A percentile compares a stretch with the other conserved stretches of the same genome.
Evolutionary conservation across 2,329 filamentous ascomycete genomes (phyloP).

Genomic region (Cordyceps farinosa): DNA sequence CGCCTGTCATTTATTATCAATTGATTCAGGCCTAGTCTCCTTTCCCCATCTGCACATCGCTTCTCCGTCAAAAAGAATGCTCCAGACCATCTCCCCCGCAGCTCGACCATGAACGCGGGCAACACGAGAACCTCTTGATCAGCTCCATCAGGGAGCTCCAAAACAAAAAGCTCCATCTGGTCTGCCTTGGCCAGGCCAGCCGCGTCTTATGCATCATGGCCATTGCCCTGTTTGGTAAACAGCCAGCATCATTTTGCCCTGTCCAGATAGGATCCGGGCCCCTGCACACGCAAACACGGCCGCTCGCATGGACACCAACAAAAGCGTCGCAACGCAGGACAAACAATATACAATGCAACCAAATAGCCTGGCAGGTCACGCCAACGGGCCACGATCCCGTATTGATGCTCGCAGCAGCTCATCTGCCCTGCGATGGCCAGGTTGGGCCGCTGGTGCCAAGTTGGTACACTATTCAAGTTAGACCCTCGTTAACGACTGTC

Average conservation of each 20-base stretch:
- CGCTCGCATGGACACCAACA: neutral
- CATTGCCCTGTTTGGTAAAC: neutral
- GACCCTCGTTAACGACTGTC: too few species aligned
- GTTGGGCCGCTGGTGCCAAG: neutral
- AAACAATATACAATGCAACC: neutral
- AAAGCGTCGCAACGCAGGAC: neutral
- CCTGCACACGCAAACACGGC: neutral
- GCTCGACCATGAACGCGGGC: neutral
- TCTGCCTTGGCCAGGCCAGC: slow-evolving; percentile 1
- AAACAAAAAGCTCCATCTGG: neutral
- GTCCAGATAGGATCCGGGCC: neutral
- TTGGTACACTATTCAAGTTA: neutral
- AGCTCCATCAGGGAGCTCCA: neutral
- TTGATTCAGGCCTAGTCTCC: slow-evolving; percentile 3
- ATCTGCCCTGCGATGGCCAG: neutral
- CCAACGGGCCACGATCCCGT: neutral
- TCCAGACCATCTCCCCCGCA: neutral
- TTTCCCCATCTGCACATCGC: neutral
- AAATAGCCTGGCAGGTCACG: neutral
- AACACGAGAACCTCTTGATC: neutral
- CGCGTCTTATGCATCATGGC: neutral
- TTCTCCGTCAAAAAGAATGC: neutral
- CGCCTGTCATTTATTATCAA: slow-evolving; percentile 12
- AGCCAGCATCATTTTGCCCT: neutral
- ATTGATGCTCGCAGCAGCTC: neutral